These are phyloP conservation scores for Nicotiana paniculata DNA, from an alignment of 257 asterid species.

Conservation along the genomic window DNA sequence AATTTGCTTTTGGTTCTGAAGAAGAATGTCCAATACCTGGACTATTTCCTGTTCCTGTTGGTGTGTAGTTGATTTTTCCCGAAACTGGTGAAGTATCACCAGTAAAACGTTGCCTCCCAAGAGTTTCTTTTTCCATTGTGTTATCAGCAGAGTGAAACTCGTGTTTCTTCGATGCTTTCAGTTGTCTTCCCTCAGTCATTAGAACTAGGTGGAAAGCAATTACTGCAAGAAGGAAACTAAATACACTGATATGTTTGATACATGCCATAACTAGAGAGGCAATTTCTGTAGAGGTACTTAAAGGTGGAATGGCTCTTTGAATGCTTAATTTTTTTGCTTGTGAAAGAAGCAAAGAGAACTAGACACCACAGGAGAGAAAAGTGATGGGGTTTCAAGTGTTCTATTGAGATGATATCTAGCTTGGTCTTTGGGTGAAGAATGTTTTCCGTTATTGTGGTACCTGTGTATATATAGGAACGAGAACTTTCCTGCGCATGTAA, in stretches of 20 bases:
- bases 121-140: constrained; percentile 3
- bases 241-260: constrained; percentile 7
- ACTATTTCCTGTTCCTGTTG: constrained; percentile 60
- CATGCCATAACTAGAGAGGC: constrained; percentile 28
- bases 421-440: not conserved
- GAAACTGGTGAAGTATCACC: not conserved
- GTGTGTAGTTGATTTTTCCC: not conserved
- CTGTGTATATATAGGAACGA: not conserved
- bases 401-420: not conserved
- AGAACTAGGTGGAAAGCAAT: constrained; percentile 18
- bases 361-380: not conserved
- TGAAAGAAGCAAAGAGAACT: not conserved
- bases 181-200: constrained; percentile 40
- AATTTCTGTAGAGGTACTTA: not conserved
- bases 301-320: not conserved
- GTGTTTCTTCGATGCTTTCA: constrained; percentile 16
- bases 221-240: constrained; percentile 31
- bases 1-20: constrained; percentile 1
- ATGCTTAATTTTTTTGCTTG: not conserved
- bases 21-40: constrained; percentile 60
- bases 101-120: not conserved
- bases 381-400: not conserved
- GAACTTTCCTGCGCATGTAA: not conserved
- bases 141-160: constrained; percentile 5
- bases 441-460: not conserved